Percentiles rank a stretch among this genome's conserved stretches.
Evolutionary conservation across 805 yeast genomes (phyloP).

Genomic region (Ogataea corticis): DNA sequence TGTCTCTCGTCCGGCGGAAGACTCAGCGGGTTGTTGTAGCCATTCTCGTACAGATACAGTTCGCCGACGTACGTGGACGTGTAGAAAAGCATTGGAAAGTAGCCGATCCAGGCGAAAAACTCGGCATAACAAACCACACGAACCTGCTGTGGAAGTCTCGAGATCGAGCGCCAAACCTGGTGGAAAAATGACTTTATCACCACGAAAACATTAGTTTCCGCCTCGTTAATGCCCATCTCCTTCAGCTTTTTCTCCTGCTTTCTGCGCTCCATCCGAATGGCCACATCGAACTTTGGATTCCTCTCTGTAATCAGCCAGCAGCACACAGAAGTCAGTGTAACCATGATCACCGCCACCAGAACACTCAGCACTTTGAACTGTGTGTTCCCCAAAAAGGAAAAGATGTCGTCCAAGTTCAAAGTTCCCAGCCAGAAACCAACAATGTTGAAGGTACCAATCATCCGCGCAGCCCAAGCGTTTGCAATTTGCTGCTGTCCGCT

Average conservation of each 20-base stretch:
- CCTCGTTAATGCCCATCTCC: constrained; percentile 38
- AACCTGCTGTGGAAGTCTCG: constrained; percentile 50
- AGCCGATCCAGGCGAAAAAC: constrained; percentile 68
- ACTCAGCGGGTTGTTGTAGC: constrained; percentile 39
- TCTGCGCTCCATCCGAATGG: constrained; percentile 40
- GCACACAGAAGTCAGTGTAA: constrained; percentile 40
- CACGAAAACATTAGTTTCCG: constrained; percentile 17
- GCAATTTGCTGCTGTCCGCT: constrained; percentile 56
- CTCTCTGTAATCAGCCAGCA: constrained; percentile 48
- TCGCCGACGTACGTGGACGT: constrained; percentile 68
- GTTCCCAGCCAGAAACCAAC: constrained; percentile 57
- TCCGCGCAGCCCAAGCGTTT: constrained; percentile 67
- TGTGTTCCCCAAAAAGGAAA: constrained; percentile 44
- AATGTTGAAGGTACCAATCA: constrained; percentile 62
- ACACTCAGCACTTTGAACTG: constrained; percentile 54
- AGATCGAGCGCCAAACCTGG: constrained; percentile 39
- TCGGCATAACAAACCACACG: constrained; percentile 54
- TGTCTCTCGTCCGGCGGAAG: constrained; percentile 40
- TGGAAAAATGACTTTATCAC: constrained; percentile 28
- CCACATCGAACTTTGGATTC: constrained; percentile 44
- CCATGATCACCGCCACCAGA: constrained; percentile 43
- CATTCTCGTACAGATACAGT: constrained; percentile 45
- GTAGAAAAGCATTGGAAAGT: constrained; percentile 64
- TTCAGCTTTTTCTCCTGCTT: constrained; percentile 34
- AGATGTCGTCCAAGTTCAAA: constrained; percentile 39